phyloP scores from a whole-genome alignment of 345 rosid species.

The Excoecaria agallocha region DNA sequence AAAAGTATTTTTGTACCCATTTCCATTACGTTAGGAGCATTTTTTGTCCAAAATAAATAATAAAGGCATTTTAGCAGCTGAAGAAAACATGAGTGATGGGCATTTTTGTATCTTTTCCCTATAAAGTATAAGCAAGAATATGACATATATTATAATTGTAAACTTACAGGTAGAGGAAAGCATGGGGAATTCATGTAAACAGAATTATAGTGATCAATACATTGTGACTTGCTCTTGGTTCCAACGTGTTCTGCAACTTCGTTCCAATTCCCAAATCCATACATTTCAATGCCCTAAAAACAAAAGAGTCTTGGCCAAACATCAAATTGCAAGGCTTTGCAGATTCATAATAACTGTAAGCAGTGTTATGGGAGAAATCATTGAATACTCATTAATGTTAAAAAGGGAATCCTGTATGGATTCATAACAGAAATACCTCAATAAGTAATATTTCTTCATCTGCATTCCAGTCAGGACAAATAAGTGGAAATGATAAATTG shows the following conservation, averaged over 20 bases:
- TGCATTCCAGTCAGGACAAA: constrained; percentile 89
- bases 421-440: constrained; percentile 53
- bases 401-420: not conserved
- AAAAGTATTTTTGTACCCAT: no score
- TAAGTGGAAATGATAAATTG: constrained; percentile 84
- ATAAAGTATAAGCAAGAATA: not conserved
- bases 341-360: constrained; percentile 16
- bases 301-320: constrained; percentile 18
- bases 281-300: constrained; percentile 82
- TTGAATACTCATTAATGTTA: not conserved
- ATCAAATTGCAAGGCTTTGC: constrained; percentile 28
- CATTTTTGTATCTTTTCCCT: no score
- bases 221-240: constrained; percentile 70
- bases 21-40: no score
- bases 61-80: no score
- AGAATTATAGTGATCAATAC: constrained; percentile 69
- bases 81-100: no score
- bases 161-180: constrained; percentile 85
- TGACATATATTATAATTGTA: not conserved
- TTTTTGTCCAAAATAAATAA: no score
- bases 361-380: constrained; percentile 2
- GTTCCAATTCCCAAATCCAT: constrained; percentile 93
- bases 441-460: constrained; percentile 92
- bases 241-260: constrained; percentile 94
- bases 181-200: constrained; percentile 78